phyloP scores from a whole-genome alignment of 2,329 filamentous ascomycete species.

The Drechslerella coelobrocha region DNA sequence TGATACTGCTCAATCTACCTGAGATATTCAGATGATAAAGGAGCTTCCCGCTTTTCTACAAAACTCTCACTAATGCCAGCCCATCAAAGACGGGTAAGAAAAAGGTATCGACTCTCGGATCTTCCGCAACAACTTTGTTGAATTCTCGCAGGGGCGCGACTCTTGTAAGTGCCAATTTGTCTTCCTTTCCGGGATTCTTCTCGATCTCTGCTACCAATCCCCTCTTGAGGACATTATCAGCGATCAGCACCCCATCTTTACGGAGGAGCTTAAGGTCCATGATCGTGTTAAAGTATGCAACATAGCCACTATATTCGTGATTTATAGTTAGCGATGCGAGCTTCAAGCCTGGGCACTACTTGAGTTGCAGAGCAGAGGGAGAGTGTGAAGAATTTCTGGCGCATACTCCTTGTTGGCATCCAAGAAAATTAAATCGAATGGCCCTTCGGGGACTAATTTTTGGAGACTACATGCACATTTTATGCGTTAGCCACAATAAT shows the following conservation, averaged over 20 bases:
- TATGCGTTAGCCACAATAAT: no score
- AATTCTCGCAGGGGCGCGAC: slow-evolving; percentile 56
- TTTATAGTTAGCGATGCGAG: background rate
- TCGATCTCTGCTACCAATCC: slow-evolving; percentile 61
- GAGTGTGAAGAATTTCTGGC: background rate
- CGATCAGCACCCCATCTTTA: slow-evolving; percentile 63
- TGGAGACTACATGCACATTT: slow-evolving; percentile 10
- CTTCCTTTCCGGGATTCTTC: slow-evolving; percentile 56
- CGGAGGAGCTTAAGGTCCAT: slow-evolving; percentile 59
- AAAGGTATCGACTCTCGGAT: slow-evolving; percentile 57
- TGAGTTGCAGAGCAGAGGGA: no score
- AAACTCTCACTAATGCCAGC: slow-evolving; percentile 55
- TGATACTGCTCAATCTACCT: no score
- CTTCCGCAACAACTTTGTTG: slow-evolving; percentile 56
- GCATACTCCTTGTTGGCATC: slow-evolving; percentile 56
- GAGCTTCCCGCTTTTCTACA: no score
- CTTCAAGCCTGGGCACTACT: no score
- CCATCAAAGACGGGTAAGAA: slow-evolving; percentile 60
- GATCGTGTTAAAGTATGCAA: slow-evolving; percentile 48
- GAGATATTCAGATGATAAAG: no score
- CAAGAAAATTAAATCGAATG: slow-evolving; percentile 57
- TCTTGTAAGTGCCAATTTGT: slow-evolving; percentile 26
- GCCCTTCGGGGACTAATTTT: slow-evolving; percentile 17
- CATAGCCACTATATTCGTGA: slow-evolving; percentile 43
- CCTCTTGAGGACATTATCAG: slow-evolving; percentile 64